phyloP scores from a whole-genome alignment of 177 flowering plant genomes.

The Vitis hybrid region DNA sequence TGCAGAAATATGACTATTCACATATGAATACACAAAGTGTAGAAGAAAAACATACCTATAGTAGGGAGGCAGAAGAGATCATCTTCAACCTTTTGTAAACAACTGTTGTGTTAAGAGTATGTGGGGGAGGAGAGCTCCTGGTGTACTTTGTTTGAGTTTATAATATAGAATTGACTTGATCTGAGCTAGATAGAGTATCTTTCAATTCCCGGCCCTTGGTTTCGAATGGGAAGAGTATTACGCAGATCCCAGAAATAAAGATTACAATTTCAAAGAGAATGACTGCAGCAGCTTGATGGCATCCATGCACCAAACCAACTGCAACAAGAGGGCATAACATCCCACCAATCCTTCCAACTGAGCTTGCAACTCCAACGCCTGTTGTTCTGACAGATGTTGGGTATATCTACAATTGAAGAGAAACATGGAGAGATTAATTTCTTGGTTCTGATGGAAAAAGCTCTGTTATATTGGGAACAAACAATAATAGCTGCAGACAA shows the following conservation, averaged over 20 bases:
- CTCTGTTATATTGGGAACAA: no score
- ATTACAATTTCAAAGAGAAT: conserved; percentile 47
- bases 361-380: conserved; percentile 64
- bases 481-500: no score
- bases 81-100: no score
- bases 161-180: not conserved
- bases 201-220: conserved; percentile 63
- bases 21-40: no score
- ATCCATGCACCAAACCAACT: conserved; percentile 60
- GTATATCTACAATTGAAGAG: conserved; percentile 43
- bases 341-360: conserved; percentile 75
- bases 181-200: conserved; percentile 31
- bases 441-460: not conserved
- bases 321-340: conserved; percentile 74
- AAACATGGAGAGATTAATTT: not conserved
- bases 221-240: conserved; percentile 58
- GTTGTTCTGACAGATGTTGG: conserved; percentile 68
- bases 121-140: not conserved
- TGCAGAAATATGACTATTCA: no score
- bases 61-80: no score
- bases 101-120: no score
- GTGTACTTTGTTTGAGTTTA: not conserved
- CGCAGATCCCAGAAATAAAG: conserved; percentile 52
- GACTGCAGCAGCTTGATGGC: conserved; percentile 62
- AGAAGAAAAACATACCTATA: no score